Evolutionary conservation across 345 rosid genomes (phyloP).

Genomic region (Alliaria petiolata): DNA sequence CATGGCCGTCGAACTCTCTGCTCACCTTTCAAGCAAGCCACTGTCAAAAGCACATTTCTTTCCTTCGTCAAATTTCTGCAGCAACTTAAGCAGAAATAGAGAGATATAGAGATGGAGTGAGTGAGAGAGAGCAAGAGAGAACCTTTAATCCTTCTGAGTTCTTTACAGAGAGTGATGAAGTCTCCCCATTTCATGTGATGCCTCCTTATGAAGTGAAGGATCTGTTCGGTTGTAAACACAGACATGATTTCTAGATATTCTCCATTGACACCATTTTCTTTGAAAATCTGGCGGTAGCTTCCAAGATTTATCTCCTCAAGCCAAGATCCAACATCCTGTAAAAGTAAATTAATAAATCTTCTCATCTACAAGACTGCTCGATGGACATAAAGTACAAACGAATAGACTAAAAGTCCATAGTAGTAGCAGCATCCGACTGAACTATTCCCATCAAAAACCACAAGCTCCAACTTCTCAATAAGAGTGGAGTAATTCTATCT

Average conservation of each 20-base stretch:
- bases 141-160: conserved; percentile 97
- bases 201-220: conserved; percentile 92
- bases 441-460: not conserved
- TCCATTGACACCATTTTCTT: conserved; percentile 90
- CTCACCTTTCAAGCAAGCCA: conserved; percentile 98
- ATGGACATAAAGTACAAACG: not conserved
- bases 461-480: not conserved
- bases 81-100: not conserved
- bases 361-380: not conserved
- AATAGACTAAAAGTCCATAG: not conserved
- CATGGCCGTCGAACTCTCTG: conserved; percentile 93
- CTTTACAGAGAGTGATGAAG: conserved; percentile 96
- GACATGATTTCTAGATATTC: conserved; percentile 98
- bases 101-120: too few species aligned
- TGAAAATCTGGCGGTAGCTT: conserved; percentile 81
- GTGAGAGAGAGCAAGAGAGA: not conserved
- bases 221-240: conserved; percentile 96
- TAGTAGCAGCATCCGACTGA: not conserved
- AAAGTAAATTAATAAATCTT: not conserved
- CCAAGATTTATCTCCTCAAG: conserved; percentile 91
- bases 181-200: conserved; percentile 99
- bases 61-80: not conserved
- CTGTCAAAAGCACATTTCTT: conserved; percentile 32
- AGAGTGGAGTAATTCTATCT: not conserved
- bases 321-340: conserved; percentile 95